Percentiles rank a stretch among this genome's conserved stretches.
Evolutionary conservation across 2,329 filamentous ascomycete species (phyloP).

Genomic region (Hortaea sp.): DNA sequence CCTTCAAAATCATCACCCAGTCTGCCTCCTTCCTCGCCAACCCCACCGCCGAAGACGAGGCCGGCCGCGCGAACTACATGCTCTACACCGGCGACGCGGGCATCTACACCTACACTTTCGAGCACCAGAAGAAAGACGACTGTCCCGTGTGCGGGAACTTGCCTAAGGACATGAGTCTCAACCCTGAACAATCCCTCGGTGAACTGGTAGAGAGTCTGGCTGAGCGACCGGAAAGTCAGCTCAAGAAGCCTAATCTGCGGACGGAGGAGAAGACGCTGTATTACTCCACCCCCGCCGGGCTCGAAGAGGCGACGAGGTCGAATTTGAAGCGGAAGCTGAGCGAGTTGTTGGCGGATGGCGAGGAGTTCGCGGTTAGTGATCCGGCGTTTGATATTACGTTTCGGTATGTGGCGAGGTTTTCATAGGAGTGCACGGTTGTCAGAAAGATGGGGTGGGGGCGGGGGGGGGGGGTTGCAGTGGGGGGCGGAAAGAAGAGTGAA

Average conservation of each 20-base stretch:
- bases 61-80: slow-evolving; percentile 69
- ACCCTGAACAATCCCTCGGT: slow-evolving; percentile 61
- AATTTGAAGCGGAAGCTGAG: slow-evolving; percentile 71
- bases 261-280: slow-evolving; percentile 77
- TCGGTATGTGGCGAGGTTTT: slow-evolving; percentile 34
- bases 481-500: too few species aligned
- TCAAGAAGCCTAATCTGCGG: slow-evolving; percentile 86
- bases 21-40: slow-evolving; percentile 70
- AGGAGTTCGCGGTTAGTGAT: slow-evolving; percentile 87
- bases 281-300: slow-evolving; percentile 69
- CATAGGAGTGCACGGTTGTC: background rate
- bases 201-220: slow-evolving; percentile 80
- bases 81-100: slow-evolving; percentile 96
- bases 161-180: slow-evolving; percentile 63
- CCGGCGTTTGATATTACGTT: slow-evolving; percentile 73
- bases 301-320: slow-evolving; percentile 74
- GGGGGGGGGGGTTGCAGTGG: too few species aligned
- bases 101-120: slow-evolving; percentile 96
- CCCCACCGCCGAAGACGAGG: slow-evolving; percentile 27
- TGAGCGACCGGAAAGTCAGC: slow-evolving; percentile 74
- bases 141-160: slow-evolving; percentile 88
- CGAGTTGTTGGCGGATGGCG: slow-evolving; percentile 68
- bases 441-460: too few species aligned
- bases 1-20: slow-evolving; percentile 81
- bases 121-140: slow-evolving; percentile 86